Conservation (phyloP, 2,329 filamentous ascomycete species). For the Aureobasidium leucospermi region DNA sequence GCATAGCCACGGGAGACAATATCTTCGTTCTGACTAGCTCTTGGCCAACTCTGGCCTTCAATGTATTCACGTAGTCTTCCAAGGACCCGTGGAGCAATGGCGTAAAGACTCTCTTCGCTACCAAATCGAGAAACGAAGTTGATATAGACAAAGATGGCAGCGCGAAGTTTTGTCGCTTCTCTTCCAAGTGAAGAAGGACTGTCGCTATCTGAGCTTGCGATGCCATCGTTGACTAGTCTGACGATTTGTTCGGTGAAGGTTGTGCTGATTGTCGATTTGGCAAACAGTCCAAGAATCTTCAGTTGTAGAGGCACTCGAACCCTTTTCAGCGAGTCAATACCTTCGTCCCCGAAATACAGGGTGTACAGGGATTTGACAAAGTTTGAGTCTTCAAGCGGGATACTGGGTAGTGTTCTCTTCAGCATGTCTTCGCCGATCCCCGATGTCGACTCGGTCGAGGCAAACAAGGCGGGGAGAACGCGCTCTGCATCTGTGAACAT, state of each 20-base stretch:
- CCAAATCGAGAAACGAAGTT: slow-evolving; percentile 79
- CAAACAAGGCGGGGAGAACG: slow-evolving; percentile 75
- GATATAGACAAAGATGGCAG: slow-evolving; percentile 76
- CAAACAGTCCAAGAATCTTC: slow-evolving; percentile 66
- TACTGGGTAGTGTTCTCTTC: slow-evolving; percentile 62
- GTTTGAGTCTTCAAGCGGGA: slow-evolving; percentile 62
- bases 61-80: slow-evolving; percentile 65
- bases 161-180: slow-evolving; percentile 71
- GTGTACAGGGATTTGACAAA: slow-evolving; percentile 61
- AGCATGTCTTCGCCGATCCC: slow-evolving; percentile 83
- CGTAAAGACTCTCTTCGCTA: slow-evolving; percentile 50
- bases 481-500: slow-evolving; percentile 78
- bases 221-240: slow-evolving; percentile 59
- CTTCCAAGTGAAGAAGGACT: slow-evolving; percentile 48
- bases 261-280: slow-evolving; percentile 68
- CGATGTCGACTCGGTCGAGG: slow-evolving; percentile 72
- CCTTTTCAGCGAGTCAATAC: slow-evolving; percentile 35
- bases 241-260: slow-evolving; percentile 61
- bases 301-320: slow-evolving; percentile 65
- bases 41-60: slow-evolving; percentile 75
- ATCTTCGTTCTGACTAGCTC: slow-evolving; percentile 47
- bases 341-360: slow-evolving; percentile 60
- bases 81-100: slow-evolving; percentile 63
- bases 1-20: slow-evolving; percentile 66
- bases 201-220: slow-evolving; percentile 34